phyloP scores from a whole-genome alignment of 345 rosid genomes.

The Linum lewisii region DNA sequence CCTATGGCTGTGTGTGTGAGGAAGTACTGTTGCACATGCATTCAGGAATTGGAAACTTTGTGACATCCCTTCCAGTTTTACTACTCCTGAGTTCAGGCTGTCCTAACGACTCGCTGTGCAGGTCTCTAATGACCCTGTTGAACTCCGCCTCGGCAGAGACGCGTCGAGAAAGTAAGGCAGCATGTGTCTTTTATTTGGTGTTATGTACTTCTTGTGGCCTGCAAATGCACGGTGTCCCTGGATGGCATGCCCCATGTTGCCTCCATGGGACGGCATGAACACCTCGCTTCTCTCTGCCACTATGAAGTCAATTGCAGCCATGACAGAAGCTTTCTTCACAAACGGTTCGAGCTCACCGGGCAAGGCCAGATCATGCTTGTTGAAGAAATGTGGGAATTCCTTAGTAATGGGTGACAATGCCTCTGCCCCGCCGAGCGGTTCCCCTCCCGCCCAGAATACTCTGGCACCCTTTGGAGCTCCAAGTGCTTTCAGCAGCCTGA shows the following conservation, averaged over 20 bases:
- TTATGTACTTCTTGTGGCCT: constrained; percentile 81
- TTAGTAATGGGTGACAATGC: constrained; percentile 54
- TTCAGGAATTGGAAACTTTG: constrained; percentile 80
- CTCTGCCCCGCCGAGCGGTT: constrained; percentile 76
- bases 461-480: constrained; percentile 64
- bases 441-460: constrained; percentile 95
- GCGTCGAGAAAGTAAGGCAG: constrained; percentile 66
- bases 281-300: constrained; percentile 79
- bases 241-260: constrained; percentile 92
- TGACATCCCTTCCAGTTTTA: constrained; percentile 73
- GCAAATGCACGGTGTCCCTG: constrained; percentile 88
- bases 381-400: constrained; percentile 69
- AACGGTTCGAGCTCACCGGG: constrained; percentile 81
- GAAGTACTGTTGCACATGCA: constrained; percentile 56
- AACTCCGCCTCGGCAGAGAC: constrained; percentile 61
- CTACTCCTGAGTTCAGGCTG: constrained; percentile 70
- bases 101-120: constrained; percentile 74
- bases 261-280: constrained; percentile 98
- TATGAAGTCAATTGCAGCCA: constrained; percentile 88
- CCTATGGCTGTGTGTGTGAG: neutral
- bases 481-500: constrained; percentile 88
- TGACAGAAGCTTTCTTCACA: constrained; percentile 56
- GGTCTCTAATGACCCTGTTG: constrained; percentile 46
- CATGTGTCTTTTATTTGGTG: constrained; percentile 93
- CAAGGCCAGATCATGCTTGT: constrained; percentile 68